Evolutionary conservation across 306 rosid species (phyloP).

Genomic region (Vigna unguiculata): DNA sequence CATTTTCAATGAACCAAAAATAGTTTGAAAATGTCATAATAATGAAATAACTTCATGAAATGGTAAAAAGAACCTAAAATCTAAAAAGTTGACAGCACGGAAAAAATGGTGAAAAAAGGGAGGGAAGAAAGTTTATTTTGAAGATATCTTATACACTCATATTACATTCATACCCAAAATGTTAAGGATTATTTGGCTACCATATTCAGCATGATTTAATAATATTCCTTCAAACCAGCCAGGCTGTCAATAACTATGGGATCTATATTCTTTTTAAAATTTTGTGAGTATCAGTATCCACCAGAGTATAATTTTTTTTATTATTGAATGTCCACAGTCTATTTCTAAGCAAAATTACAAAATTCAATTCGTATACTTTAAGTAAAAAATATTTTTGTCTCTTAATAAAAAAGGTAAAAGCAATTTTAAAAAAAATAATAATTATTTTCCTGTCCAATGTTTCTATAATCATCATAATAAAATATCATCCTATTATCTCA

Average conservation of each 20-base stretch:
- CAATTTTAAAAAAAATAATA: background rate
- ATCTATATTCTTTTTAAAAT: slow-evolving; percentile 13
- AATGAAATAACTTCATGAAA: slow-evolving; percentile 3
- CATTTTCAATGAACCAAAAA: slow-evolving; percentile 27
- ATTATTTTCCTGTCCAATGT: background rate
- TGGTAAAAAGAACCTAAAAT: slow-evolving; percentile 23
- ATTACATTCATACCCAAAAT: background rate
- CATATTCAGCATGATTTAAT: slow-evolving; percentile 7
- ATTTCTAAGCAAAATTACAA: background rate
- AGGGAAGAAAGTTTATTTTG: background rate
- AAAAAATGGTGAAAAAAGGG: background rate
- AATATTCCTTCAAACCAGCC: background rate
- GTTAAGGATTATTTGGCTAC: background rate
- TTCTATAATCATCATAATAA: background rate
- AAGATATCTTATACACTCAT: background rate
- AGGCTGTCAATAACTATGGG: background rate
- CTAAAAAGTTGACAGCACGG: background rate
- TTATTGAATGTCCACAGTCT: background rate
- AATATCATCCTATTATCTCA: background rate
- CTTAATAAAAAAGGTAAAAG: background rate
- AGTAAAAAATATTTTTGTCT: background rate
- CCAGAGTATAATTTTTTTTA: background rate
- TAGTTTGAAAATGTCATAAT: slow-evolving; percentile 1
- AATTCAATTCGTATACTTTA: background rate
- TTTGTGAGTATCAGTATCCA: background rate